These are phyloP conservation scores for Mycena sp. DNA, from an alignment of 1,284 basidiomycete species.

Conservation along the genomic window DNA sequence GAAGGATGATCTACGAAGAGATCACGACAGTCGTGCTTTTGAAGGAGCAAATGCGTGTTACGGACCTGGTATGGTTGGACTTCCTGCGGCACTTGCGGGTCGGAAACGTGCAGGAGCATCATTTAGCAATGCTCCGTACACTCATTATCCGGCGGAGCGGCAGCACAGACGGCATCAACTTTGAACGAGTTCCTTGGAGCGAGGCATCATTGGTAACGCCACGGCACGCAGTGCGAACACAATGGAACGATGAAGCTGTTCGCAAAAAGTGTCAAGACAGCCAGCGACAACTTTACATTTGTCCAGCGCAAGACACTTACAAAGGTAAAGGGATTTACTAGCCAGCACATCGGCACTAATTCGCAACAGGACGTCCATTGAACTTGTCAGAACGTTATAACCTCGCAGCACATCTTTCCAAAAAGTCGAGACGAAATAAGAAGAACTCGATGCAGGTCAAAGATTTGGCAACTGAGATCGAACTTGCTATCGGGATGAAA, in stretches of 20 bases:
- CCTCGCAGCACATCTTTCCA: too few species aligned
- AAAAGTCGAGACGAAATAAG: too few species aligned
- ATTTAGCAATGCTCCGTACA: neutral
- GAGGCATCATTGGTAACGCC: neutral
- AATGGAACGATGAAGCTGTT: slow-evolving; percentile 20
- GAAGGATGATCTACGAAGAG: too few species aligned
- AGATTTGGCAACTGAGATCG: too few species aligned
- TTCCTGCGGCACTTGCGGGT: neutral
- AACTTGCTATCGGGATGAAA: slow-evolving; percentile 19
- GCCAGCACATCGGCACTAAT: too few species aligned
- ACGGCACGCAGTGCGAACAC: too few species aligned
- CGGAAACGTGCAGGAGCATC: neutral
- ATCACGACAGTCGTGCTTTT: neutral
- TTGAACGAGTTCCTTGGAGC: neutral
- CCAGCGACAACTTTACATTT: neutral
- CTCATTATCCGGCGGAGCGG: neutral
- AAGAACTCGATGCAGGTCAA: too few species aligned
- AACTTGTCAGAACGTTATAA: neutral
- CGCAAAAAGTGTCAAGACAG: slow-evolving; percentile 3
- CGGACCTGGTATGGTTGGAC: neutral
- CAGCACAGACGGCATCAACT: neutral
- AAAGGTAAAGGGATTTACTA: too few species aligned
- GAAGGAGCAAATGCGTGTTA: neutral
- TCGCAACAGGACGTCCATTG: too few species aligned
- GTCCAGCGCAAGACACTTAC: neutral